Percentiles rank a stretch among this genome's conserved stretches.
Conservation (phyloP, 805 yeast genomes). For the Saturnispora quitensis region DNA sequence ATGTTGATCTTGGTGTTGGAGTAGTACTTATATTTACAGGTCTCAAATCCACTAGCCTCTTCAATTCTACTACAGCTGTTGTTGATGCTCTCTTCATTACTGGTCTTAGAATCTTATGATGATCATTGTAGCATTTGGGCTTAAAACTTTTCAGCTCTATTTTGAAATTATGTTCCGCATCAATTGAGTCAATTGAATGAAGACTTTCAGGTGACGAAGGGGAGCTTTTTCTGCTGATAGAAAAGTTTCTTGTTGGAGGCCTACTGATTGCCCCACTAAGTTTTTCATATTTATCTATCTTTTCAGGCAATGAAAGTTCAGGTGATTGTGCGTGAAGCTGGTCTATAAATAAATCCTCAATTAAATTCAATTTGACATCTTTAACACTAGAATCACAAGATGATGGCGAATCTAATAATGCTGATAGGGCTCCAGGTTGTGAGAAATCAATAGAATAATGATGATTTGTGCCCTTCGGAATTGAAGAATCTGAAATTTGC, state of each 20-base stretch:
- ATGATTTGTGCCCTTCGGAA: neutral
- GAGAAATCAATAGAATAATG: constrained; percentile 1
- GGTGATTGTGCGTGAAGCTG: neutral
- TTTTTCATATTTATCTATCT: constrained; percentile 24
- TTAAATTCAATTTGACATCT: neutral
- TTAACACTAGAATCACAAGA: constrained; percentile 8
- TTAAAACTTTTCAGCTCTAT: neutral
- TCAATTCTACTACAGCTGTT: constrained; percentile 9
- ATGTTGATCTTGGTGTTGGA: neutral
- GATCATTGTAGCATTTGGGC: neutral
- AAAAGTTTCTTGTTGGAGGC: constrained; percentile 4
- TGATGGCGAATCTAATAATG: constrained; percentile 12
- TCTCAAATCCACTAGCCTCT: constrained; percentile 9
- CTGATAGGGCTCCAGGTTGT: constrained; percentile 11
- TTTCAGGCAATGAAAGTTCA: constrained; percentile 17
- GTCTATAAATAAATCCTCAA: neutral
- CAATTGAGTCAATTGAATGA: neutral
- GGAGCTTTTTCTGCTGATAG: constrained; percentile 12
- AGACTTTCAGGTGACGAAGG: constrained; percentile 5
- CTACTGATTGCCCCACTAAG: constrained; percentile 19
- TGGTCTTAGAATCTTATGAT: constrained; percentile 9
- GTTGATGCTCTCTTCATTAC: constrained; percentile 8
- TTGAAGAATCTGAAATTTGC: neutral
- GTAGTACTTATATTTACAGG: neutral
- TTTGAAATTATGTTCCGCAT: neutral